Conservation (phyloP, 2,329 filamentous ascomycete genomes). For the Cladosporium sp. region DNA sequence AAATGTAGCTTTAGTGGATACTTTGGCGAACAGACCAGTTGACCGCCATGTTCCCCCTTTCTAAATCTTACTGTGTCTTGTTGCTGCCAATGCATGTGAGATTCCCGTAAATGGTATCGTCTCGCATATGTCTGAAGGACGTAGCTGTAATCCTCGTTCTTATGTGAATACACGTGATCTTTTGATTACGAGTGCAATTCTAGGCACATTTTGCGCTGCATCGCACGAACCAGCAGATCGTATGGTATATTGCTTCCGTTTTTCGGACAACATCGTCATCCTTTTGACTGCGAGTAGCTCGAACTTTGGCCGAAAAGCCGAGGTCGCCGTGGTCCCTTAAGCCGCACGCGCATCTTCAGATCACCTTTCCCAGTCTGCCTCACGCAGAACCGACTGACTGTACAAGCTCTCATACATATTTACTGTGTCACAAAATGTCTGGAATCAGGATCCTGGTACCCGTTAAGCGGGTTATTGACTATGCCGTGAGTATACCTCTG, state of each 20-base stretch:
- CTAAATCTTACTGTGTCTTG: background rate
- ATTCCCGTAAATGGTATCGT: no score
- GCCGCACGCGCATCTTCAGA: background rate
- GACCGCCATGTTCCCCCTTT: background rate
- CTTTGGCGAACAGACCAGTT: slow-evolving; percentile 5
- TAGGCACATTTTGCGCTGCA: background rate
- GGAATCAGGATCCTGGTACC: slow-evolving; percentile 52
- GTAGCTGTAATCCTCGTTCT: no score
- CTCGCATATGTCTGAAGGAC: no score
- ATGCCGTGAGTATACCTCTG: slow-evolving; percentile 45
- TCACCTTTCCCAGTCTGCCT: background rate
- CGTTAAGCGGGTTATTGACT: slow-evolving; percentile 56
- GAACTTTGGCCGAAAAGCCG: background rate
- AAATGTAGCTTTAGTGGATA: slow-evolving; percentile 21
- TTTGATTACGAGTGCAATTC: no score
- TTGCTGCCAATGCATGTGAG: background rate
- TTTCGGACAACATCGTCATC: background rate
- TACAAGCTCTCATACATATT: background rate
- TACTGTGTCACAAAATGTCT: slow-evolving; percentile 35
- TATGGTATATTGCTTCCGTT: background rate
- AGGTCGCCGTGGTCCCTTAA: background rate
- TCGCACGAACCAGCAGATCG: background rate
- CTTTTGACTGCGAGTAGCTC: background rate
- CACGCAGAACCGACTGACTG: background rate
- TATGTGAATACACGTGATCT: no score